Base-by-base conservation (phyloP, 352 stramenopile species). In the Peronospora farinosa region DNA sequence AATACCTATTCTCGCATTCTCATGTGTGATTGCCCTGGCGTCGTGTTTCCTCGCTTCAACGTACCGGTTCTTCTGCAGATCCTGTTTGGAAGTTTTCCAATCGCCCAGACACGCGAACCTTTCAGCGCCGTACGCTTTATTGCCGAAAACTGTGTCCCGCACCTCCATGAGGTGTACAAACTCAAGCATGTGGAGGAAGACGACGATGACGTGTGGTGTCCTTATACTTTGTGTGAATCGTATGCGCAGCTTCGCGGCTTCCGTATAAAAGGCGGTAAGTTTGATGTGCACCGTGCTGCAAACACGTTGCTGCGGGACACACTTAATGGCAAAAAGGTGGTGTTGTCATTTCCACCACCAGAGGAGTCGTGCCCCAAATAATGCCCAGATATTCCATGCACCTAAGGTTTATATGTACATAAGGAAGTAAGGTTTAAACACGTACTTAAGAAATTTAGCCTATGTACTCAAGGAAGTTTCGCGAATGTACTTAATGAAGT, bases 81-180 rank as follows among this genome's bases (percentile, higher is more conserved):
- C 23, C 61, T 92, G 7, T 88, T 92, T 54, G 81, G 81, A 13
- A 88, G 78, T 58, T 92, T 83, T 47, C 81, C 81, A 1, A 92
- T 92, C 38, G 78, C 81, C 9, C 85, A 95, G 61, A 90, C 83
- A 7, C 77, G 85, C 9, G 85, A 94, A 45, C 79, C 85, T 19
- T 95, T 85, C 61, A 92, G 78, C 46, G 79, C 83, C 8, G 72
- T 93, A 30, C 81, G 83, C 13, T 93, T 93, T 44, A 76, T 92
- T 13, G 80, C 81, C 7, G 84, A 95, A 60, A 90, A 90, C 51
- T 90, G 79, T 36, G 52, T 65, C 30, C 82, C 82, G 12, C 58
- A 67, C 12, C 69, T 92, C 42, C 60, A 90, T 39, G 73, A 84
- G 33, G 49, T 86, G n/a, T 92, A 92, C 67, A 89, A 89, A 53